Base-by-base conservation (phyloP, 176 grass and related monocot species). In the Aegilops umbellulata region DNA sequence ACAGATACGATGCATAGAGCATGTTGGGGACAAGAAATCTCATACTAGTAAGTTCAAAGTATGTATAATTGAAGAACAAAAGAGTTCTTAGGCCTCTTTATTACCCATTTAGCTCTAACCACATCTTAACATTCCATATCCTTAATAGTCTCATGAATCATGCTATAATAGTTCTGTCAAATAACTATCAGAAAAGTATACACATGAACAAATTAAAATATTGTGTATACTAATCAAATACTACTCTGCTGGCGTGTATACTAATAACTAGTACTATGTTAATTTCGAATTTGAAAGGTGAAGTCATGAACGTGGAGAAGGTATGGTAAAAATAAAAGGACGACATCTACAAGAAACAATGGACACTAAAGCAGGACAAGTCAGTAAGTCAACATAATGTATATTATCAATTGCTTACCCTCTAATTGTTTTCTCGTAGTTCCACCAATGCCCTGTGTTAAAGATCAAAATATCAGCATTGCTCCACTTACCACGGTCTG, bases 371-470 rank as follows among this genome's bases (percentile, higher is more conserved):
- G 53, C n/a, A 60, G 17, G 65, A 42, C 20, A 79, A 31, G 35
- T 32, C 69, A 70, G 3, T 60, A 31, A 31, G n/a, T 68, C 30
- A 72, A 92, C 86, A 35, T 17, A 53, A 44, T 55, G 29, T 31
- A 51, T 68, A 58, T 13, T 53, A 42, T 51, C 6, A 76, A 44
- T 49, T 68, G 65, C 89, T 94, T 86, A 97, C 95, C 84, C 84
- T 84, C 85, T 87, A 39, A 97, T 91, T 55, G 95, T 97, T 82
- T 97, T 94, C 84, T 90, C 90, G 83, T 97, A 82, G 86, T 94
- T 97, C 95, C 95, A 97, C 92, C 95, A 97, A 77, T 97, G 95
- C 71, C 95, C 92, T 62, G 92, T 94, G 87, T 97, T 97, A 42
- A 97, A 89, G 78, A 97, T 88, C 49, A 97, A 86, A 22, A 97